Evolutionary conservation across 2,329 filamentous ascomycete species (phyloP).

Genomic region (Blastomyces gilchristii): DNA sequence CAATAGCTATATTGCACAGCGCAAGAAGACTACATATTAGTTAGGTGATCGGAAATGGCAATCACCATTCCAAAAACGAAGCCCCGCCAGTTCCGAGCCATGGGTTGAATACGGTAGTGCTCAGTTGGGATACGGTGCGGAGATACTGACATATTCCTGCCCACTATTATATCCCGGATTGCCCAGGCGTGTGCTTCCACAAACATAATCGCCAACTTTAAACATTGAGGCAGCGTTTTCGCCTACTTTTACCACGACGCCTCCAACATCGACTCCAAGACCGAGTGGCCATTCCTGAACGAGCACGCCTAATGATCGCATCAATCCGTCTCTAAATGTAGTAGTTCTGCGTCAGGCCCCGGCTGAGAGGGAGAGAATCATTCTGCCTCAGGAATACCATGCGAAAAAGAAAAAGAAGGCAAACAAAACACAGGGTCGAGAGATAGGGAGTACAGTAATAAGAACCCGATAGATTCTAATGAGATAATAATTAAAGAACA

Average conservation of each 20-base stretch:
- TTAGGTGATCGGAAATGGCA: background rate
- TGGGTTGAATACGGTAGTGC: background rate
- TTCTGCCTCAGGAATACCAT: background rate
- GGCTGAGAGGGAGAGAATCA: background rate
- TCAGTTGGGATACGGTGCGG: background rate
- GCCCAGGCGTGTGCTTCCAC: conserved; percentile 25
- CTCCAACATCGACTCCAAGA: conserved; percentile 23
- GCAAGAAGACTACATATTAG: conserved; percentile 5
- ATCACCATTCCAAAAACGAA: background rate
- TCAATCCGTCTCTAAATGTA: conserved; percentile 20
- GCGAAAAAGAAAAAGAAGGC: background rate
- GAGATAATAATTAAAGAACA: background rate
- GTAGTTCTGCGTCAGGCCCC: background rate
- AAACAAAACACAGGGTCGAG: background rate
- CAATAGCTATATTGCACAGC: conserved; percentile 17
- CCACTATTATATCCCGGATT: conserved; percentile 18
- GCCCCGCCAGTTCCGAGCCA: background rate
- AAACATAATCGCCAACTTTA: conserved; percentile 24
- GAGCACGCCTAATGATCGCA: conserved; percentile 20
- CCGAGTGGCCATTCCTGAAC: conserved; percentile 24
- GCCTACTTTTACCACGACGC: conserved; percentile 24
- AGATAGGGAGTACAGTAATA: background rate
- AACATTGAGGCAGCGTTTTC: conserved; percentile 21
- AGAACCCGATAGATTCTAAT: background rate
- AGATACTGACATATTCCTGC: conserved; percentile 21